These are phyloP conservation scores for Bryoglossum gracile DNA, from an alignment of 495 filamentous ascomycete species.

Conservation along the genomic window DNA sequence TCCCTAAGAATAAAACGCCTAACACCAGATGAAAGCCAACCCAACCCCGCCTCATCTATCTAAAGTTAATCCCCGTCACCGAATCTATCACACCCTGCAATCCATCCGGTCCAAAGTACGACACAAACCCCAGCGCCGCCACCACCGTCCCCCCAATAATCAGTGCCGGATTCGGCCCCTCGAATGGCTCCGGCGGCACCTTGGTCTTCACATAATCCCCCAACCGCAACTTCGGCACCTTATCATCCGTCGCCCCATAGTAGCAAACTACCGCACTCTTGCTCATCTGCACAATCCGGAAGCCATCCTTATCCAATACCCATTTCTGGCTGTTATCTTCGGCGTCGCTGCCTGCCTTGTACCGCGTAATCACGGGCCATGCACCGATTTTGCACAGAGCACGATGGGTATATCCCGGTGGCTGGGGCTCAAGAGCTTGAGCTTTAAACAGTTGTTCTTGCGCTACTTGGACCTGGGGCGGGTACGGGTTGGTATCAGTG, in stretches of 20 bases:
- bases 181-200: too few species aligned
- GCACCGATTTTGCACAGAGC: slow-evolving; percentile 14
- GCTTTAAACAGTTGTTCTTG: background rate
- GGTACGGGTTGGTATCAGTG: too few species aligned
- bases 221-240: background rate
- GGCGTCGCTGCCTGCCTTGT: slow-evolving; percentile 14
- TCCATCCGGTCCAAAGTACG: too few species aligned
- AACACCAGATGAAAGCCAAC: too few species aligned
- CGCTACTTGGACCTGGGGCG: background rate
- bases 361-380: slow-evolving; percentile 18
- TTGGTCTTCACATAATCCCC: background rate
- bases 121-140: background rate
- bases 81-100: too few species aligned
- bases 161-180: background rate
- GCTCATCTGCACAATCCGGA: slow-evolving; percentile 12
- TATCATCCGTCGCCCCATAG: slow-evolving; percentile 10
- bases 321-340: slow-evolving; percentile 7
- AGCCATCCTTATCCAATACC: slow-evolving; percentile 11
- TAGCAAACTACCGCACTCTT: slow-evolving; percentile 15
- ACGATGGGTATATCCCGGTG: background rate
- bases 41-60: too few species aligned
- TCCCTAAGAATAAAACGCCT: too few species aligned
- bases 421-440: background rate
- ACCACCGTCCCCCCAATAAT: background rate
- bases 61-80: too few species aligned